Evolutionary conservation across 2,329 filamentous ascomycete genomes (phyloP), one percentile per base, ranked within the genome.

Genomic region (Microcera coccophila): DNA sequence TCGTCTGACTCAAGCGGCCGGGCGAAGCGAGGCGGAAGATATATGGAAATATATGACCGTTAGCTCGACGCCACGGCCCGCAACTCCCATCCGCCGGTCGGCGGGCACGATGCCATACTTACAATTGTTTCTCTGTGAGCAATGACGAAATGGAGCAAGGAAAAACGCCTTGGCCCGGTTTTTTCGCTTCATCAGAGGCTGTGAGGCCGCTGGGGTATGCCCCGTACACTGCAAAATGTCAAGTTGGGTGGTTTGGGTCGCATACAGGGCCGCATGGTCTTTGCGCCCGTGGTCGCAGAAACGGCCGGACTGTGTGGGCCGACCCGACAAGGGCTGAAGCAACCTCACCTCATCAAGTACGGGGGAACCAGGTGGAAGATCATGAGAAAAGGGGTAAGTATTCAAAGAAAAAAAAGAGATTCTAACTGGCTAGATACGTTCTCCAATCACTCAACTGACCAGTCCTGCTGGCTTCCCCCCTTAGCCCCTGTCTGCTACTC

Each of bases 281-380:
- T 38, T 38, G 41, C 44, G 43, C 52, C 49, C 39, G 49, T 45
- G 58, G 58, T 58, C 48, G 55, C 52, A 61, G 50, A 57, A 57
- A 41, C 37, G 58, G 57, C 54, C 54, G 37, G 52, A 54, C 47
- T 48, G 50, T 51, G 46, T 45, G 42, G 45, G 44, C 39, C 45
- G 28, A 35, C 42, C n/a, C n/a, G 41, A 31, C 39, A 44, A 53
- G 54, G 39, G 46, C 41, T 58, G 49, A 51, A 49, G 47, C 41
- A 54, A 52, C 44, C 43, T 52, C 49, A 53, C 42, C 16, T 32
- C 29, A 32, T 15, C 12, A 15, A 32, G 15, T 15, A 32, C 29
- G 29, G 12, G 15, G 29, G 29, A 32, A 32, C 7, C 7, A 32
- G 29, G 7, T 8, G 24, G 9, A 8, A 35, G 15, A 20, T 32